These are phyloP conservation scores for Boletus tomentosulus DNA, from an alignment of 768 basidiomycete genomes.

Conservation along the genomic window DNA sequence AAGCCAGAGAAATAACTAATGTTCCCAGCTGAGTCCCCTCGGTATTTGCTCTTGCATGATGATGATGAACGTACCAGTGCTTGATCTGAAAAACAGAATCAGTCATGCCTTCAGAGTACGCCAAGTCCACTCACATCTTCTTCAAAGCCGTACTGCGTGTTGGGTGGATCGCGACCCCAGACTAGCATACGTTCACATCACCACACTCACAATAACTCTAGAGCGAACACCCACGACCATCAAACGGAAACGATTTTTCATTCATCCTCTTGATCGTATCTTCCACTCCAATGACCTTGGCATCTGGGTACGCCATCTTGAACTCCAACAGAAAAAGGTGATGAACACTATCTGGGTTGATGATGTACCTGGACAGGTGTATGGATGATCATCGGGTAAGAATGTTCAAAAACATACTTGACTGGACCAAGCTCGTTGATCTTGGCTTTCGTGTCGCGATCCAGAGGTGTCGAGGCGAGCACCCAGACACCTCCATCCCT, in stretches of 20 bases:
- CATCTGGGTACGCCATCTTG: constrained; percentile 65
- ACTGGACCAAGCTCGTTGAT: constrained; percentile 65
- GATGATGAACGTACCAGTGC: constrained; percentile 37
- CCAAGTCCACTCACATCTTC: constrained; percentile 44
- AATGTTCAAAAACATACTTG: constrained; percentile 36
- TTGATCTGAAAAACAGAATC: constrained; percentile 37
- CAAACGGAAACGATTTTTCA: constrained; percentile 51
- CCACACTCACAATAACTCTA: background rate
- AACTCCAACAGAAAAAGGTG: constrained; percentile 59
- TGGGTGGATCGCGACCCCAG: constrained; percentile 60
- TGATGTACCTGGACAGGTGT: constrained; percentile 44
- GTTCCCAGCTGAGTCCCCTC: background rate
- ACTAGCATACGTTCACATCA: constrained; percentile 26
- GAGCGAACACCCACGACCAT: constrained; percentile 50
- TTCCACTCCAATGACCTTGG: constrained; percentile 67
- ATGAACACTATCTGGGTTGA: constrained; percentile 56
- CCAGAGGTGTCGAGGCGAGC: constrained; percentile 74
- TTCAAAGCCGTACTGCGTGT: constrained; percentile 75
- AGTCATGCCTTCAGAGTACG: background rate
- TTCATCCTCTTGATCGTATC: constrained; percentile 48
- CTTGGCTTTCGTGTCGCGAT: constrained; percentile 57
- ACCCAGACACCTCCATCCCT: constrained; percentile 71
- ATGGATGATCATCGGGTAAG: background rate
- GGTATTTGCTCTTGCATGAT: background rate
- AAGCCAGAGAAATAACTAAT: constrained; percentile 66